Conservation (phyloP, 2,329 filamentous ascomycete genomes). For the Paraphoma chrysanthemicola region DNA sequence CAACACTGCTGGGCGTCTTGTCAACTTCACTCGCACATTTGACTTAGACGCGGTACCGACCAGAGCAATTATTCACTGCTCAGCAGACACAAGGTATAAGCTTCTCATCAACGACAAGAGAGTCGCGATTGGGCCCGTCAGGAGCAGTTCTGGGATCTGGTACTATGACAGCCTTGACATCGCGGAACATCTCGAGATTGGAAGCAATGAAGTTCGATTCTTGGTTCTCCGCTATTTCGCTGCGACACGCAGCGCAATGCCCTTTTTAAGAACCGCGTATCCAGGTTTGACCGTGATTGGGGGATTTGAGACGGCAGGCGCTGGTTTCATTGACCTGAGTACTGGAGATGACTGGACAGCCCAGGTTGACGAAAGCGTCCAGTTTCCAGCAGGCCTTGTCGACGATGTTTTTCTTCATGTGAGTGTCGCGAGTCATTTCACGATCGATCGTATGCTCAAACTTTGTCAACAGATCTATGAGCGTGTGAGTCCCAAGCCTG, state of each 20-base stretch:
- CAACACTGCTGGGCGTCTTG: background rate
- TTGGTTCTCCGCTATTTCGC: background rate
- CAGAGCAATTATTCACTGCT: background rate
- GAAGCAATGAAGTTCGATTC: background rate
- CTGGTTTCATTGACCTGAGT: background rate
- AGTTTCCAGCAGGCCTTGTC: background rate
- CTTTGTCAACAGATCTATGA: background rate
- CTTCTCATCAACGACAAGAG: background rate
- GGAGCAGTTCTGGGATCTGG: background rate
- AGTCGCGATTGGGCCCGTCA: background rate
- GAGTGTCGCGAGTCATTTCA: background rate
- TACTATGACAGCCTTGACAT: background rate
- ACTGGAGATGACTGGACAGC: background rate
- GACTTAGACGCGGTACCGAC: background rate
- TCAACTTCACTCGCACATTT: background rate
- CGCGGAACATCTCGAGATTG: background rate
- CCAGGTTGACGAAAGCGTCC: background rate
- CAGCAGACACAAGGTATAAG: background rate
- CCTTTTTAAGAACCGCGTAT: background rate
- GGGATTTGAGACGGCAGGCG: background rate
- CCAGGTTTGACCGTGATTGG: background rate
- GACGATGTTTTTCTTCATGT: background rate
- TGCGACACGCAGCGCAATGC: background rate
- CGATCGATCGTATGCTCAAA: background rate
- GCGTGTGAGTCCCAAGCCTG: background rate